These are phyloP conservation scores for Daldinia childiae DNA, from an alignment of 495 filamentous ascomycete genomes.

Conservation along the genomic window DNA sequence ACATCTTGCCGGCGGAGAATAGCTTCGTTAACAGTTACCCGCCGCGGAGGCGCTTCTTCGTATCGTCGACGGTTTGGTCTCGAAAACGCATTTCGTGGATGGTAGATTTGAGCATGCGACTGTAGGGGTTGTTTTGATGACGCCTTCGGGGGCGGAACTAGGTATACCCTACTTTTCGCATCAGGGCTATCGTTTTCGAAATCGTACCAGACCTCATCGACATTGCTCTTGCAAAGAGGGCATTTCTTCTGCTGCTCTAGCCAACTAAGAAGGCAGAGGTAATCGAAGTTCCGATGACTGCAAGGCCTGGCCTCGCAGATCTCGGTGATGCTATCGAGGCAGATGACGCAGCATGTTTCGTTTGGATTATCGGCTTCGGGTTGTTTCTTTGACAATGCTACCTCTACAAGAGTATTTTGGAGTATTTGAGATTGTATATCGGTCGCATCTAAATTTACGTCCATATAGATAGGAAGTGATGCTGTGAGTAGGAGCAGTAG, in stretches of 20 bases:
- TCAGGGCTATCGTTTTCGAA: slow-evolving; percentile 59
- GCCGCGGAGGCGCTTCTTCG: slow-evolving; percentile 32
- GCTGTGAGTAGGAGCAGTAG: background rate
- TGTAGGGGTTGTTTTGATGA: slow-evolving; percentile 23
- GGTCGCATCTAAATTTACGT: slow-evolving; percentile 31
- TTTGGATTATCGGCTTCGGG: slow-evolving; percentile 33
- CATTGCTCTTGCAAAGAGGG: slow-evolving; percentile 78
- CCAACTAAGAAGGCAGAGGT: slow-evolving; percentile 85
- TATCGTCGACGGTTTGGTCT: slow-evolving; percentile 35
- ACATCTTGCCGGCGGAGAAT: slow-evolving; percentile 75
- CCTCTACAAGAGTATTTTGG: slow-evolving; percentile 57
- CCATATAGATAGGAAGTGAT: slow-evolving; percentile 41
- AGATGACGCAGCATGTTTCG: slow-evolving; percentile 70
- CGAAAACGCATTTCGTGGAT: slow-evolving; percentile 1
- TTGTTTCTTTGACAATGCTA: slow-evolving; percentile 46
- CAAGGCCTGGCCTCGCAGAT: slow-evolving; percentile 76
- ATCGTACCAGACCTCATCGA: slow-evolving; percentile 75
- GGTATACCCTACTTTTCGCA: slow-evolving; percentile 62
- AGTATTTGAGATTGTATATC: slow-evolving; percentile 57
- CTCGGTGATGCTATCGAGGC: slow-evolving; percentile 78
- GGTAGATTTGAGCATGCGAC: slow-evolving; percentile 1
- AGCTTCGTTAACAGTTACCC: slow-evolving; percentile 59
- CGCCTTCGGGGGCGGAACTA: slow-evolving; percentile 45
- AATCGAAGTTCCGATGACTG: slow-evolving; percentile 83
- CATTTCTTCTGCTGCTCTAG: slow-evolving; percentile 76